Evolutionary conservation across 257 asterid species (phyloP), one percentile per base, ranked within the genome.

Genomic region (Nicotiana benthamiana): DNA sequence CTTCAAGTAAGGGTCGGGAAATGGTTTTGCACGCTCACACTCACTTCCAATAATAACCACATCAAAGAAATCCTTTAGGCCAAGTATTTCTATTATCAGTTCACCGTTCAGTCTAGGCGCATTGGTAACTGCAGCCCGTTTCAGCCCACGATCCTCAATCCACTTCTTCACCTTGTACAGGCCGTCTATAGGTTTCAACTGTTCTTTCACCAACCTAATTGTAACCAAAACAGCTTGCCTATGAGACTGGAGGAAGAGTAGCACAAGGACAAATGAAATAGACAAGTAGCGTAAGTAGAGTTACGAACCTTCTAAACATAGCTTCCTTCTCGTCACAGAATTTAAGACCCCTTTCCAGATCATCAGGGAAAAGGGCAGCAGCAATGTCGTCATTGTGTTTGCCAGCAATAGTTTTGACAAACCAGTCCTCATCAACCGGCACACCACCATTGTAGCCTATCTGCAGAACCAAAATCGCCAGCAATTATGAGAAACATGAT

Each of bases 111-210:
- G 96, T 85, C 84, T 91, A 27, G 98, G 98, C 56, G 97, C 97
- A 65, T 95, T 95, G 11, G 98, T 93, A 24, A 95, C 99, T 78
- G 99, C 99, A 87, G 94, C 98, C 53, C 97, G 90, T 83, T 88
- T 95, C 90, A 95, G 67, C 22, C 97, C 97, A 63, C 82, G 97
- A 81, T 89, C 97, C 82, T 95, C 94, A 30, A 95, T 83, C 98
- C 99, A 95, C 83, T 93, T 92, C 22, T 65, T 87, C 28, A 95
- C 59, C 83, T 89, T 91, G 78, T 85, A 81, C 52, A 95, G 79
- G 57, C 99, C 99, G 40, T 88, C 83, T 15, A 93, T 80, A 3
- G 97, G 89, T 80, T 89, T 88, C 81, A 95, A 13, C 66, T 93
- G 87, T 57, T 91, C 99, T 87, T 87, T 89, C 26, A 83, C 95